Evolutionary conservation across 371 early-diverging fungal genomes (phyloP).

Genomic region (Pancytospora philotis): DNA sequence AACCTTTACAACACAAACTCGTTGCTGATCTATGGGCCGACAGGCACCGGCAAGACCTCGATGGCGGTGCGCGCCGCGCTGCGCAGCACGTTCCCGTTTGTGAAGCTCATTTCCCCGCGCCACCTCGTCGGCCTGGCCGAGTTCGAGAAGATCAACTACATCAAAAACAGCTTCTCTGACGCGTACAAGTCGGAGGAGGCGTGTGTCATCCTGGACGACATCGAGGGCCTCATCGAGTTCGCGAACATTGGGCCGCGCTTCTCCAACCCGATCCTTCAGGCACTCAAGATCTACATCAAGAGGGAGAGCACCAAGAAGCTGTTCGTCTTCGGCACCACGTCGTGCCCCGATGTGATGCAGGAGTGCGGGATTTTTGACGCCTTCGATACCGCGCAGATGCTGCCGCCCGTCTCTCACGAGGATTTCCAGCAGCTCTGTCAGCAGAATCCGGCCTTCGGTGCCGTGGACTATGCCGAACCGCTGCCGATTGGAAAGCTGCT

Average conservation of each 20-base stretch:
- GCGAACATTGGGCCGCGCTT: constrained; percentile 93
- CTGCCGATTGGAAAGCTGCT: constrained; percentile 48
- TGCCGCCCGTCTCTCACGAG: constrained; percentile 25
- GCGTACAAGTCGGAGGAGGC: constrained; percentile 89
- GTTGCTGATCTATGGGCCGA: constrained; percentile 91
- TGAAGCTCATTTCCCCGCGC: constrained; percentile 90
- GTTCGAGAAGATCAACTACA: constrained; percentile 74
- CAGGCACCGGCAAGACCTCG: constrained; percentile 97
- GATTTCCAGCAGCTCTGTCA: constrained; percentile 46
- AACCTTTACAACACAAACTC: constrained; percentile 71
- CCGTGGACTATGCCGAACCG: constrained; percentile 34
- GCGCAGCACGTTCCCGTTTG: constrained; percentile 83
- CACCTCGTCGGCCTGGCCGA: constrained; percentile 87
- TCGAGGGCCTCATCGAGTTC: constrained; percentile 87
- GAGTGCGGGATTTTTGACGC: constrained; percentile 55
- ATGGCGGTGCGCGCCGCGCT: constrained; percentile 87
- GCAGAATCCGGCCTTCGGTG: constrained; percentile 47
- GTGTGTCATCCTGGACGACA: constrained; percentile 85
- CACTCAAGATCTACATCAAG: constrained; percentile 64
- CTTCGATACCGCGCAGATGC: constrained; percentile 39
- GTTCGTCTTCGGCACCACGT: constrained; percentile 59
- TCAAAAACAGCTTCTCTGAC: constrained; percentile 72
- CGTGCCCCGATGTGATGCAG: constrained; percentile 39
- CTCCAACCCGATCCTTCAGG: constrained; percentile 85
- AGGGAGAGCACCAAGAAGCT: constrained; percentile 53